Evolutionary conservation across 2,329 filamentous ascomycete species (phyloP), one percentile per base, ranked within the genome.

Genomic region (Calonectria pseudoreteaudii): DNA sequence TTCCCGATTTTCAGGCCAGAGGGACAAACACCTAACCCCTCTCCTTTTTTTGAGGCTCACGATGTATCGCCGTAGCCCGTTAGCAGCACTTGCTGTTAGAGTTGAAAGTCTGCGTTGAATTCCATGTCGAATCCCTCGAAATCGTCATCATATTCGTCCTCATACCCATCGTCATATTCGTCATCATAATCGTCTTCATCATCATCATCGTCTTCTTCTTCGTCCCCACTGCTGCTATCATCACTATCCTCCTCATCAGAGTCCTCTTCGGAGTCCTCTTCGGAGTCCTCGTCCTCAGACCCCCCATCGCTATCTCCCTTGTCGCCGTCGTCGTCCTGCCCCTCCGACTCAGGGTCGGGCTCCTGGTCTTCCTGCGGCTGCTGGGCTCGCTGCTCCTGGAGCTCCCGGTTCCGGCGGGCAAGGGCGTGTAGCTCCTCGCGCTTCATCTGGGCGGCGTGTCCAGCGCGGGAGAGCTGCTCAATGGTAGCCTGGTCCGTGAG

Each of bases 401-500:
- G 11, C 41, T 44, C 31, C 41, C 11, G 20, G 20, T 71, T 71
- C 18, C 62, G 62, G 10, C 64, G 30, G 9, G 50, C 11, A 1
- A 36, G 3, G 14, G 28, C 69, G 13, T 71, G 69, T 41, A 71
- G 20, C 60, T 44, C 67, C 41, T 73, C 68, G 18, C 79, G 69
- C 52, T 76, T 79, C 56, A 68, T 66, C 65, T 73, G 78, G n/a
- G 79, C 79, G 26, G 74, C 49, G 41, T 65, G 73, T 2, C 75
- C 79, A 4, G 73, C 66, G 20, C 71, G 65, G 0, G 76, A 74
- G 16, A 80, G 79, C 16, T 74, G 75, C 31, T 75, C 68, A 23
- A 79, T 80, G 18, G 78, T 80, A 14, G 30, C 36, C 58, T 80
- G 79, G 69, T 80, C 53, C 18, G 76, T 78, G n/a, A 80, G 77